These are phyloP conservation scores for Solioccasus polychromus DNA, from an alignment of 768 basidiomycete genomes.

Conservation along the genomic window DNA sequence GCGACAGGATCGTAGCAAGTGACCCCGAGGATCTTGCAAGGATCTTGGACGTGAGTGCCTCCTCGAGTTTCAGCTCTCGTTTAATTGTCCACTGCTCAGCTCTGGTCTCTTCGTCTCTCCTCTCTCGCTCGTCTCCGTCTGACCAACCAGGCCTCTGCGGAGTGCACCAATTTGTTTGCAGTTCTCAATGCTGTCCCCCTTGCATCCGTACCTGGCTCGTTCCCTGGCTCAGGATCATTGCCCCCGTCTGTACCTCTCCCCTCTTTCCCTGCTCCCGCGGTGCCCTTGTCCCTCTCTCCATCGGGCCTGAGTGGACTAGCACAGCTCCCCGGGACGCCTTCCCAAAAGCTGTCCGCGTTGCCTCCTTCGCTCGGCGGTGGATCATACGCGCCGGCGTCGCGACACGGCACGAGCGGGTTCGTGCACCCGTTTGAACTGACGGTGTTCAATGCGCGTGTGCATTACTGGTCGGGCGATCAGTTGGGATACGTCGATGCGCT, in stretches of 20 bases:
- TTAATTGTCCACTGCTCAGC: constrained; percentile 38
- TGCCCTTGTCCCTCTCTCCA: constrained; percentile 17
- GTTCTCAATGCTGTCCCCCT: constrained; percentile 62
- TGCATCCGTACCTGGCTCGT: constrained; percentile 47
- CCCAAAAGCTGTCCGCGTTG: constrained; percentile 14
- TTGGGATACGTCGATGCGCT: constrained; percentile 80
- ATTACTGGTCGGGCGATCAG: constrained; percentile 80
- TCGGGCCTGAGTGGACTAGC: constrained; percentile 16
- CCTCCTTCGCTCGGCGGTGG: neutral
- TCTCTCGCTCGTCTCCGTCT: constrained; percentile 77
- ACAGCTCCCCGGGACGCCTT: constrained; percentile 25
- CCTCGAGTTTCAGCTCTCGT: neutral
- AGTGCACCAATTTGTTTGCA: constrained; percentile 76
- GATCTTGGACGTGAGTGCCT: constrained; percentile 60
- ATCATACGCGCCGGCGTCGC: constrained; percentile 29
- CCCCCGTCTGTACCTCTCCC: constrained; percentile 19
- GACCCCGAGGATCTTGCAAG: constrained; percentile 64
- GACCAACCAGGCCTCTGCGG: constrained; percentile 84
- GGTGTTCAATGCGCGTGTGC: constrained; percentile 70
- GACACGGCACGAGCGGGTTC: constrained; percentile 7
- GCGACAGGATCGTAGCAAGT: constrained; percentile 69
- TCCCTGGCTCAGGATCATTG: constrained; percentile 38
- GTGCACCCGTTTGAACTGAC: constrained; percentile 48
- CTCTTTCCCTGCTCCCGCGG: constrained; percentile 31
- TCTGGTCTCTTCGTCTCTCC: constrained; percentile 82